A percentile compares a stretch with the other conserved stretches of the same genome.
phyloP scores from a whole-genome alignment of 345 rosid genomes.

The Salix brachista region DNA sequence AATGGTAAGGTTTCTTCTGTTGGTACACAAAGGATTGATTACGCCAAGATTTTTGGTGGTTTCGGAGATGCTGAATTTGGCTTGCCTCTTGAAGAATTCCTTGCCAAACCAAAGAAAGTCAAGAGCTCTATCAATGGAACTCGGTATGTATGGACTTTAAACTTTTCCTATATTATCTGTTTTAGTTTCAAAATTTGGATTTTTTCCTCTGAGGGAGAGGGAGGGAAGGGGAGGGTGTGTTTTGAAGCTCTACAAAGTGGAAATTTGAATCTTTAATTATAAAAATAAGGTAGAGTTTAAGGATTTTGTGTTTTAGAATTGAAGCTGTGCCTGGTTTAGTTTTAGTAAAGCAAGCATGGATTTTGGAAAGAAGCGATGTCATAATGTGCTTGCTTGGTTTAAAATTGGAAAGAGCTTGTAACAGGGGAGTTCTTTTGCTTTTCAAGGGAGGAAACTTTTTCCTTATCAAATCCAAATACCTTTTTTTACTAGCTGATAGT shows the following conservation, averaged over 20 bases:
- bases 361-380: neutral
- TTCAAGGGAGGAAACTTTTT: neutral
- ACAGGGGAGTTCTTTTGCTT: neutral
- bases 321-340: neutral
- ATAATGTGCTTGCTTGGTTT: neutral
- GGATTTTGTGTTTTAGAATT: neutral
- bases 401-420: neutral
- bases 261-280: neutral
- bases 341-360: neutral
- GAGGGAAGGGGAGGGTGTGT: too few relatives aligned
- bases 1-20: slow-evolving; percentile 23
- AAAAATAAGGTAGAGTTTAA: neutral
- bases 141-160: slow-evolving; percentile 21
- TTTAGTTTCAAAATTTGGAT: too few relatives aligned
- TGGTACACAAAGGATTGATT: slow-evolving; percentile 62
- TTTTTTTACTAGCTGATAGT: neutral
- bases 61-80: slow-evolving; percentile 48
- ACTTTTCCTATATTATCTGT: neutral
- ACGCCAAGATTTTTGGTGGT: slow-evolving; percentile 70
- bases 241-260: neutral
- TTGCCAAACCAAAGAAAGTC: slow-evolving; percentile 37
- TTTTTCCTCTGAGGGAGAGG: too few relatives aligned
- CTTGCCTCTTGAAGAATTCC: slow-evolving; percentile 52
- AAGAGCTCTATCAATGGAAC: slow-evolving; percentile 13
- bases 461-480: neutral